These are phyloP conservation scores for Neophaeococcomyces aloes DNA, from an alignment of 2,329 filamentous ascomycete species.

Conservation along the genomic window DNA sequence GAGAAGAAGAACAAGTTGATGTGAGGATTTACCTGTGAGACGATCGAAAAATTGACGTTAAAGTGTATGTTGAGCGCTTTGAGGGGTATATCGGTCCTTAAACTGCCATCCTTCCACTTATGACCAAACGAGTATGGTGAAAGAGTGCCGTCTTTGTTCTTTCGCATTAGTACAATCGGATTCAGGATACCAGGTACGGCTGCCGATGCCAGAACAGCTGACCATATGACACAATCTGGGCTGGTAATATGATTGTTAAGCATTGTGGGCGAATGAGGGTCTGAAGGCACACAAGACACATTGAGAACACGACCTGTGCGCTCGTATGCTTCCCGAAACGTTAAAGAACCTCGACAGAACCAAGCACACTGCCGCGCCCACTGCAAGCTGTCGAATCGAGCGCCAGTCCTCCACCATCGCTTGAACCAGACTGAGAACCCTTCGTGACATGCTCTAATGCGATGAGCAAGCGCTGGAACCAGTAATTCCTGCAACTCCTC, in stretches of 20 bases:
- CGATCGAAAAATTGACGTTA: constrained; percentile 96
- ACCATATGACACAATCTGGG: constrained; percentile 97
- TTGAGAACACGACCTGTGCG: constrained; percentile 90
- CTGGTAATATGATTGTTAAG: constrained; percentile 91
- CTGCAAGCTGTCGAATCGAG: constrained; percentile 83
- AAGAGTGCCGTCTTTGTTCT: constrained; percentile 63
- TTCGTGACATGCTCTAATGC: constrained; percentile 79
- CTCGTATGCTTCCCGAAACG: constrained; percentile 89
- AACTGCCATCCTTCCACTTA: constrained; percentile 96
- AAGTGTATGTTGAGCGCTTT: constrained; percentile 92
- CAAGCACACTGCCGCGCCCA: constrained; percentile 79
- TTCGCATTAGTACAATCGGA: constrained; percentile 86
- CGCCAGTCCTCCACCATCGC: constrained; percentile 86
- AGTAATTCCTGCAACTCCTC: constrained; percentile 78
- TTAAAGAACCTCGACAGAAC: constrained; percentile 86
- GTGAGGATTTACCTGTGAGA: constrained; percentile 80
- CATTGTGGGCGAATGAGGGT: constrained; percentile 86
- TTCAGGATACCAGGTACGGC: constrained; percentile 94
- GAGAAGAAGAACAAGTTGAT: constrained; percentile 99
- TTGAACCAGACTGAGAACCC: constrained; percentile 62
- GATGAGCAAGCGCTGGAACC: constrained; percentile 72
- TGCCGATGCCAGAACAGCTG: constrained; percentile 84
- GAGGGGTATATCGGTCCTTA: constrained; percentile 90
- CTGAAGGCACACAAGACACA: constrained; percentile 88
- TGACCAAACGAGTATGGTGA: constrained; percentile 92